These are phyloP conservation scores for Thielaviopsis euricoi DNA, from an alignment of 2,329 filamentous ascomycete species.

Conservation along the genomic window DNA sequence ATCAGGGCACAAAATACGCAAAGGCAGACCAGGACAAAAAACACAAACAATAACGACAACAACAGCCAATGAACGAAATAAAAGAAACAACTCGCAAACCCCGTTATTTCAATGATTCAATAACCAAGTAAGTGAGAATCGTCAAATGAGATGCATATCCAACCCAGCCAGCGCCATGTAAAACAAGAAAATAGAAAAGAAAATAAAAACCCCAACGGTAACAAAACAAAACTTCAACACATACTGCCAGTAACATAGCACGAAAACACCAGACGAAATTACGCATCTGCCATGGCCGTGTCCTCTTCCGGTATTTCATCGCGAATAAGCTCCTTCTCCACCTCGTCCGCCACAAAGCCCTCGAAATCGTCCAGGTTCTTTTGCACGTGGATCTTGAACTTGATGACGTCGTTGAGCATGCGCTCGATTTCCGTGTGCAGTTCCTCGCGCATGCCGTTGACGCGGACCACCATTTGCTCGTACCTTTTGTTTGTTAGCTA, in stretches of 20 bases:
- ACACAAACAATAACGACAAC: too few species aligned
- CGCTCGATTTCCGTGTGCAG: constrained; percentile 93
- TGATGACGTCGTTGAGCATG: constrained; percentile 93
- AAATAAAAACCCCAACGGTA: too few species aligned
- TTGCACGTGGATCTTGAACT: constrained; percentile 96
- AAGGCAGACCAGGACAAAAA: too few species aligned
- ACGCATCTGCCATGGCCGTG: constrained; percentile 33
- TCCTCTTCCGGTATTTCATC: constrained; percentile 38
- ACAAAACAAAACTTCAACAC: not conserved
- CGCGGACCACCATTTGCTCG: constrained; percentile 75
- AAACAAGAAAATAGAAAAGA: too few species aligned
- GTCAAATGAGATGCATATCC: too few species aligned
- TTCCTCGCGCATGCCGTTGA: constrained; percentile 77
- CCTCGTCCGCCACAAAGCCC: constrained; percentile 78
- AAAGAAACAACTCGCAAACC: too few species aligned
- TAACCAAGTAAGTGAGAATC: too few species aligned
- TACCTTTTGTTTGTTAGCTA: constrained; percentile 39
- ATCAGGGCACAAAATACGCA: too few species aligned
- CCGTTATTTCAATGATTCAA: too few species aligned
- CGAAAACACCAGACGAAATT: not conserved
- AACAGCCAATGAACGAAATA: too few species aligned
- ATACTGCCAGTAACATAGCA: not conserved
- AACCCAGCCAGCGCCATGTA: too few species aligned
- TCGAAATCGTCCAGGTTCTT: constrained; percentile 88
- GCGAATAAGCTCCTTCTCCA: constrained; percentile 66